These are phyloP conservation scores for Nannochloris sp. DNA, from an alignment of 139 green algal species.

Conservation along the genomic window DNA sequence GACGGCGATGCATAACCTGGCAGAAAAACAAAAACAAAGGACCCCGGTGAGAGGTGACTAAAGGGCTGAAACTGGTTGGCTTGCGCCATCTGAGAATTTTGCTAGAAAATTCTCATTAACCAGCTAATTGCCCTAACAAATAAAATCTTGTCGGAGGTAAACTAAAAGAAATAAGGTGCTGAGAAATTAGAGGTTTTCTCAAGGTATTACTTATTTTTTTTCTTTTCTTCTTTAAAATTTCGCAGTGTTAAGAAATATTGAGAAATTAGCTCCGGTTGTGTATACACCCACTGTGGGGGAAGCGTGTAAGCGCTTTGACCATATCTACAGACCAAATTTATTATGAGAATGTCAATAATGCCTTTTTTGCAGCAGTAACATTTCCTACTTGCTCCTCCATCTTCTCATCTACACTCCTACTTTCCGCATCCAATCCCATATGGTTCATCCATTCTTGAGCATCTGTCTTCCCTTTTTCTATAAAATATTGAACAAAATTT, in stretches of 20 bases:
- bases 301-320: too few relatives aligned
- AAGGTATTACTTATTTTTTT: neutral
- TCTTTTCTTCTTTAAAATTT: neutral
- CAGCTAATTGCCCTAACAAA: neutral
- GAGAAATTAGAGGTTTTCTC: neutral
- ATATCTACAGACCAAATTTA: too few relatives aligned
- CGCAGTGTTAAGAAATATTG: too few relatives aligned
- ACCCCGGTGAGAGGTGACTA: too few relatives aligned
- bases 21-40: too few relatives aligned
- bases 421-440: neutral
- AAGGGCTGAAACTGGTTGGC: too few relatives aligned
- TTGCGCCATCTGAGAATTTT: too few relatives aligned
- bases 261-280: too few relatives aligned
- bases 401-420: neutral
- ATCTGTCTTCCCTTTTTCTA: conserved; percentile 32
- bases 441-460: conserved; percentile 30
- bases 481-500: conserved; percentile 10
- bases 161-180: neutral
- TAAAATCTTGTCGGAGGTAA: neutral
- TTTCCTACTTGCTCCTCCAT: neutral
- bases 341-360: too few relatives aligned
- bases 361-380: conserved; percentile 5
- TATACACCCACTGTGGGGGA: too few relatives aligned
- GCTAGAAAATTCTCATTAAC: too few relatives aligned
- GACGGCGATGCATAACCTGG: neutral